A percentile compares a stretch with the other conserved stretches of the same genome.
These are phyloP conservation scores for Camellia sinensis DNA, from an alignment of 148 eudicot species.

Conservation along the genomic window DNA sequence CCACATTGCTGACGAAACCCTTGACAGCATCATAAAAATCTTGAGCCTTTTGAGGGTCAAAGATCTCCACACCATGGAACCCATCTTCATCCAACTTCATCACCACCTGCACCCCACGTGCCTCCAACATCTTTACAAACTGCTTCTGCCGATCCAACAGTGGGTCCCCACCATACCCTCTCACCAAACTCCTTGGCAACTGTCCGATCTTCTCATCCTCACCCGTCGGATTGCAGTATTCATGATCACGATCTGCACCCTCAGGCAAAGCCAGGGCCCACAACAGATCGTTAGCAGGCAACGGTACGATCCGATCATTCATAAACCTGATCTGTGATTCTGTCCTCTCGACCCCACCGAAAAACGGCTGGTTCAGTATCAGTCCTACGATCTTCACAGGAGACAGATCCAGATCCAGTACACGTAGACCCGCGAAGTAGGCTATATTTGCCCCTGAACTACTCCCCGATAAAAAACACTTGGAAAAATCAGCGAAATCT, in stretches of 20 bases:
- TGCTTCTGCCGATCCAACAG: slow-evolving; percentile 69
- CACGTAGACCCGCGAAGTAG: slow-evolving; percentile 57
- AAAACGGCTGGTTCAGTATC: slow-evolving; percentile 76
- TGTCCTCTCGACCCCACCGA: slow-evolving; percentile 57
- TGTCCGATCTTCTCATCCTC: slow-evolving; percentile 48
- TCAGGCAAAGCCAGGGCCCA: slow-evolving; percentile 74
- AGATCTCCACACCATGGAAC: slow-evolving; percentile 62
- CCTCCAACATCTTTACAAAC: slow-evolving; percentile 56
- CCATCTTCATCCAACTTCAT: slow-evolving; percentile 52
- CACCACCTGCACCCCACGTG: slow-evolving; percentile 59
- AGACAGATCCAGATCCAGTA: slow-evolving; percentile 45
- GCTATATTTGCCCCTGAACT: slow-evolving; percentile 77
- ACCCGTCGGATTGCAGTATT: slow-evolving; percentile 48
- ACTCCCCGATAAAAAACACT: slow-evolving; percentile 70
- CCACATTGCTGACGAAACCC: slow-evolving; percentile 23
- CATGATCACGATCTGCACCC: slow-evolving; percentile 60
- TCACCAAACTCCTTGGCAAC: slow-evolving; percentile 60
- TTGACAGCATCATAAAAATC: slow-evolving; percentile 43
- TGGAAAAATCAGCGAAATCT: slow-evolving; percentile 56
- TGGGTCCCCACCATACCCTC: slow-evolving; percentile 67
- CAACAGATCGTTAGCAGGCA: slow-evolving; percentile 45
- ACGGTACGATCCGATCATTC: slow-evolving; percentile 44
- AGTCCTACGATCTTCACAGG: slow-evolving; percentile 75
- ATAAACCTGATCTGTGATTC: slow-evolving; percentile 40
- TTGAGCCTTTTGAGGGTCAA: slow-evolving; percentile 46